Evolutionary conservation across 768 basidiomycete species (phyloP).

Genomic region (Pluteus cervinus): DNA sequence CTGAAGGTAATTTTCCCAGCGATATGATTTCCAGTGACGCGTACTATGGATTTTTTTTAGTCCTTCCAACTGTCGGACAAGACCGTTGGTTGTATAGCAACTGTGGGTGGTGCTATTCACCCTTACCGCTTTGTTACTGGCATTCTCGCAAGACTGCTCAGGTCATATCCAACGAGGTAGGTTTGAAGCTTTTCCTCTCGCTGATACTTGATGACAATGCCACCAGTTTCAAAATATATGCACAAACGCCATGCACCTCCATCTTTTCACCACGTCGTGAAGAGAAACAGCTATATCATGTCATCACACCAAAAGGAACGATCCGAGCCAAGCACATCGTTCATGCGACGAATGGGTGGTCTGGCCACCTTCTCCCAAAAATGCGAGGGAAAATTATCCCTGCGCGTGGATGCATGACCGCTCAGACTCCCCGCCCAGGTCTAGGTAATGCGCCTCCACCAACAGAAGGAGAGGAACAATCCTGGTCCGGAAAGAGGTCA

Average conservation of each 20-base stretch:
- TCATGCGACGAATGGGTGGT: slow-evolving; percentile 85
- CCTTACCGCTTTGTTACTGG: slow-evolving; percentile 66
- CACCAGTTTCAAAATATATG: slow-evolving; percentile 54
- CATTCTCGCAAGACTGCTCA: slow-evolving; percentile 46
- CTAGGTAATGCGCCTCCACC: slow-evolving; percentile 13
- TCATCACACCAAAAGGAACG: slow-evolving; percentile 57
- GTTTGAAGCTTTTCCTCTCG: slow-evolving; percentile 11
- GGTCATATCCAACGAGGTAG: slow-evolving; percentile 42
- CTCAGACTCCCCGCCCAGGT: slow-evolving; percentile 47
- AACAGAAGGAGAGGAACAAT: slow-evolving; percentile 2
- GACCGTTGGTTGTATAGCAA: slow-evolving; percentile 45
- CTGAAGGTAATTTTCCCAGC: slow-evolving; percentile 19
- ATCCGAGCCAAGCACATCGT: slow-evolving; percentile 59
- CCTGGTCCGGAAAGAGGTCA: slow-evolving; percentile 40
- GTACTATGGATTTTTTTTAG: slow-evolving; percentile 23
- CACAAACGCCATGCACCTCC: slow-evolving; percentile 55
- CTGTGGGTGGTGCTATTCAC: slow-evolving; percentile 56
- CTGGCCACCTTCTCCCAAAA: slow-evolving; percentile 59
- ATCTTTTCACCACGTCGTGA: slow-evolving; percentile 33
- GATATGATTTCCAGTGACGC: not conserved
- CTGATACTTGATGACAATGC: not conserved
- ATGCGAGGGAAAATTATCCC: slow-evolving; percentile 62
- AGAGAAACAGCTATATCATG: slow-evolving; percentile 41
- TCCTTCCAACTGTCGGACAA: slow-evolving; percentile 39
- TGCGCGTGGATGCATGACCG: slow-evolving; percentile 53